A percentile compares a stretch with the other conserved stretches of the same genome.
Conservation (phyloP, 495 filamentous ascomycete genomes). For the Neurospora sp. region DNA sequence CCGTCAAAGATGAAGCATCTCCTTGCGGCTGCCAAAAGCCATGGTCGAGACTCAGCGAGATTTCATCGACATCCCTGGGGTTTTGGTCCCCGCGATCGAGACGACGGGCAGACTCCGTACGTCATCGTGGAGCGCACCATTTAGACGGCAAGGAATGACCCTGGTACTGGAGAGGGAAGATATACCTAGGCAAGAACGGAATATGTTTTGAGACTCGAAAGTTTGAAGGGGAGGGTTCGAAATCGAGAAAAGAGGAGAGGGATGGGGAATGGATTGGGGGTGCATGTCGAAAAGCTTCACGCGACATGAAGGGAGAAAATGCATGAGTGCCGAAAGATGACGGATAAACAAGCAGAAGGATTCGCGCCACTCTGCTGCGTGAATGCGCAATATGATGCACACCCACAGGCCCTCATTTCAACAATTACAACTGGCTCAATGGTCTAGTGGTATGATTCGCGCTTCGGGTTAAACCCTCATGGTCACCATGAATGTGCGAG, state of each 20-base stretch:
- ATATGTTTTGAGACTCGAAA: not conserved
- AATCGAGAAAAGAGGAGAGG: not conserved
- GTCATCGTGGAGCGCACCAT: not conserved
- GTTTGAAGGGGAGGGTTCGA: not conserved
- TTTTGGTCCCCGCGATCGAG: not conserved
- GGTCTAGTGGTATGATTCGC: not conserved
- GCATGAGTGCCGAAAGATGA: not conserved
- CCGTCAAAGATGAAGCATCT: too few relatives aligned
- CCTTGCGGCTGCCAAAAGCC: too few relatives aligned
- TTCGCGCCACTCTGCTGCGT: not conserved
- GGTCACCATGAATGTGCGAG: not conserved
- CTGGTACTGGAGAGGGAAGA: not conserved
- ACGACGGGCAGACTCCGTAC: not conserved
- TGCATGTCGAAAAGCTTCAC: not conserved
- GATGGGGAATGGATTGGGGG: not conserved
- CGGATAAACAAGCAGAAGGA: not conserved
- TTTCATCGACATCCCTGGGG: not conserved
- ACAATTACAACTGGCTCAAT: not conserved
- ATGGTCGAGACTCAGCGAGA: not conserved
- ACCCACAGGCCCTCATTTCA: accelerated
- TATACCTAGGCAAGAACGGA: not conserved
- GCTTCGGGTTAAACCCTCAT: not conserved
- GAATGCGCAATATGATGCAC: accelerated
- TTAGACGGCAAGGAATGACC: not conserved
- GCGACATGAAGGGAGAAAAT: not conserved